Base-by-base conservation (phyloP, 768 basidiomycete genomes). In the Ephemerocybe angulata region DNA sequence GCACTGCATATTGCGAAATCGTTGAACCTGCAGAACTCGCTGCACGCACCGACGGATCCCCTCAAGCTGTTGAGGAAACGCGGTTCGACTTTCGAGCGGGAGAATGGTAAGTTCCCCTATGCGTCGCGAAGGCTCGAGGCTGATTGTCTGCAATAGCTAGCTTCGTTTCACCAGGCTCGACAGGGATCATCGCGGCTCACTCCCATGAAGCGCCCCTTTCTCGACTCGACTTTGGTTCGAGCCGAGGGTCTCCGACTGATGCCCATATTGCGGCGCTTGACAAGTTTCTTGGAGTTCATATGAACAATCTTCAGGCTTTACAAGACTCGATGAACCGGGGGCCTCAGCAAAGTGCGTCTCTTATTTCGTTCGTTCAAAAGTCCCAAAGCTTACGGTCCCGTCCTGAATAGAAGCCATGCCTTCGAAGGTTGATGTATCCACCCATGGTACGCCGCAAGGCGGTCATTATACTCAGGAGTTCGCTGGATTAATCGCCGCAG, bases 241-340 rank as follows among this genome's bases (percentile, higher is more conserved):
- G 40, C 5, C 49, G 49, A 3, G 17, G 42, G 40, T 25, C 40
- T 1, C 40, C 55, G 12, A 4, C 46, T n/a, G 50, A 56, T 29
- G 8, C 46, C 3, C 55, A 56, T 19, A 29, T 25, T 8, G 38
- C 43, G 24, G 40, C 55, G 21, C 25, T 56, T 5, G 49, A 50
- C n/a, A 24, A 29, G 28, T 56, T 56, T 35, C 25, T 56, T 6
- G 37, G 19, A 4, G 47, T 50, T n/a, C 55, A 56, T 17, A 24
- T 56, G 49, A 50, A 41, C 33, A 56, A 50, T 30, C 17, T 56
- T 19, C 35, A 42, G 2, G 30, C 50, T 24, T 41, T 56, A 2
- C 55, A 56, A 25, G 49, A 56, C 13, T 43, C 55, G 11, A 19
- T 56, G n/a, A 28, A 54, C 15, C 46, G 47, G 37, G 46, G 33